Base-by-base conservation (phyloP, 1,284 basidiomycete genomes). In the Leccinum fallax region DNA sequence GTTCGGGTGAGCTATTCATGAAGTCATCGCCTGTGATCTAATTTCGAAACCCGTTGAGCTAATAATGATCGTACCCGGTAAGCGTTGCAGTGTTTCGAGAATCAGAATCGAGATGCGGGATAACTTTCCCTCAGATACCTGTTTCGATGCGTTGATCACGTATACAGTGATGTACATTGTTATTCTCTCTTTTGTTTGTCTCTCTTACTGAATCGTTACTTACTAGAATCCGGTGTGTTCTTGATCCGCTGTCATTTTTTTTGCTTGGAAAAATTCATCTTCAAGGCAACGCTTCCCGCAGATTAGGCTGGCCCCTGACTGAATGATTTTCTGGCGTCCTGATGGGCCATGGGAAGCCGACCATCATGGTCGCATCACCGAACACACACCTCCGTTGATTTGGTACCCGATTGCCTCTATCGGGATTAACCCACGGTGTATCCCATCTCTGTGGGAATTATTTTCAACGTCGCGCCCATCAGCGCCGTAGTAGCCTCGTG, bases 361-460 rank as follows among this genome's bases (percentile, higher is more conserved):
- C 46, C 13, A 36, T 38, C n/a, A n/a, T n/a, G 48, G 43, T 46
- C 32, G 19, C 19, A 28, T 61, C 49, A 19, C 19, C 32, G 40
- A 40, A 56, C 34, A 5, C 46, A 5, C 46, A 54, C 24, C 70
- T 73, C 69, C 70, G 8, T 49, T 58, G 0, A 5, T 16, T 43
- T 26, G 68, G 71, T 21, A 1, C 61, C 53, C 1, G 21, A 3
- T 55, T 69, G 6, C 64, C 60, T 6, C 9, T 55, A 26, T 43
- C 43, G 53, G 11, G 48, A 11, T 24, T 52, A 4, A 24, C 32
- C 28, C 30, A 43, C 32, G 34, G 24, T 15, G 15, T 48, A 38
- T 70, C 66, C 59, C 71, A 73, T 68, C 64, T 13, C 49, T 56
- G 64, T 72, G 71, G 62, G 70, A 70, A 73, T n/a, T 7, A 2